Base-by-base conservation (phyloP, 2,329 filamentous ascomycete species). In the Hypoxylon sp. region DNA sequence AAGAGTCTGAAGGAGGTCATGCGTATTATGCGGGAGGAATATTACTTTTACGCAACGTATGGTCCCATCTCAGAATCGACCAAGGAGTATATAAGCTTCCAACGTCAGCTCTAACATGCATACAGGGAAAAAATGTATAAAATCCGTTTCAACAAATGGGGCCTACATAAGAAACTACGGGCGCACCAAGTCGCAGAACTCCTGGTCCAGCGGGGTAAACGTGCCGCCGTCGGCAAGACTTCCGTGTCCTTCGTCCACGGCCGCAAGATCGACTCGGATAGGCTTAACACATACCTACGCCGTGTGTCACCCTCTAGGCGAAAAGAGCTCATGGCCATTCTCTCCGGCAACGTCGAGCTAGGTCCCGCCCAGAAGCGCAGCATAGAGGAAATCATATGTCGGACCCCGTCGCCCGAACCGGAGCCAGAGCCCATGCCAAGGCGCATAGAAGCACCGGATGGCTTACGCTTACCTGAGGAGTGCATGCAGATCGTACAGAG, bases 101-200 rank as follows among this genome's bases (percentile, higher is more conserved):
- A 44, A 47, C 35, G 26, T 33, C 10, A 42, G 33, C 17, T 58
- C 65, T 70, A 50, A 70, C 57, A 29, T 22, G 8, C 11, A 10
- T 9, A 6, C 26, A 73, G 72, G 35, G 71, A 72, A 42, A 74
- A 73, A 52, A 73, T 74, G 72, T 74, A 72, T 29, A 74, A 74
- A 58, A 70, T 68, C 53, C 69, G 70, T 10, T 72, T 74, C 59
- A 70, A 70, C 39, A 71, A 65, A 57, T 74, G 72, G 72, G 71
- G 72, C 42, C 29, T 74, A 17, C 71, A 74, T 48, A 74, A 74
- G 64, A 73, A 74, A 59, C 61, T 73, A 29, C 65, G 65, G 17
- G 69, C 70, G 39, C 63, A 67, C 47, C 68, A 72, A 42, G 68
- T 68, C 50, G 65, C 67, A 33, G 62, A 72, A 58, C 65, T 72